Evolutionary conservation across 2,329 filamentous ascomycete genomes (phyloP).

Genomic region (Sporothrix inflata): DNA sequence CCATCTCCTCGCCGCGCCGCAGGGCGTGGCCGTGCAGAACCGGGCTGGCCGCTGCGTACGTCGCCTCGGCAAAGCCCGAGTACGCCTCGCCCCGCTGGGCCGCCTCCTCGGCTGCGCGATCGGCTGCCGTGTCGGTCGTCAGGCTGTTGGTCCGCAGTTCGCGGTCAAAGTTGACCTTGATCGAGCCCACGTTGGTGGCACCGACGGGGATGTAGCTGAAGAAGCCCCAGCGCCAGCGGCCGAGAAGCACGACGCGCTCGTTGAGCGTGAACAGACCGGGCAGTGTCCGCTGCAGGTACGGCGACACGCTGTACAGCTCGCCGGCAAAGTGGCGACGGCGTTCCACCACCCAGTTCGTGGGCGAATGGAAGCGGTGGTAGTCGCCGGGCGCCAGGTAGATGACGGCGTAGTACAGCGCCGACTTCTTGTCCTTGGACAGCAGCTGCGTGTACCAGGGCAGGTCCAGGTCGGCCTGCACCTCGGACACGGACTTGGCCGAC

Average conservation of each 20-base stretch:
- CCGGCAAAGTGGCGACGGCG: conserved; percentile 95
- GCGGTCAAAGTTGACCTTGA: conserved; percentile 94
- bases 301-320: conserved; percentile 92
- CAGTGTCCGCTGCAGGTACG: conserved; percentile 88
- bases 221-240: conserved; percentile 95
- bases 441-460: conserved; percentile 74
- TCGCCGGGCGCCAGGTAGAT: conserved; percentile 96
- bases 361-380: conserved; percentile 98
- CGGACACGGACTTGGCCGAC: conserved; percentile 72
- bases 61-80: conserved; percentile 89
- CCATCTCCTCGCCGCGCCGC: conserved; percentile 92
- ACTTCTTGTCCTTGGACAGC: conserved; percentile 64
- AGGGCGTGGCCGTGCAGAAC: conserved; percentile 83
- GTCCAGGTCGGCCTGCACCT: conserved; percentile 83
- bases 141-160: conserved; percentile 93
- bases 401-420: conserved; percentile 83
- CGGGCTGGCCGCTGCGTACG: conserved; percentile 75
- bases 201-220: conserved; percentile 96
- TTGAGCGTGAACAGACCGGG: conserved; percentile 96
- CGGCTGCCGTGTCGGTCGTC: conserved; percentile 88
- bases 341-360: conserved; percentile 92
- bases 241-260: conserved; percentile 90
- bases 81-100: conserved; percentile 77
- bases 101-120: conserved; percentile 81
- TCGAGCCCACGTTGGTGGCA: conserved; percentile 95